Conservation (phyloP, 2,329 filamentous ascomycete species). For the Neurospora sp. region DNA sequence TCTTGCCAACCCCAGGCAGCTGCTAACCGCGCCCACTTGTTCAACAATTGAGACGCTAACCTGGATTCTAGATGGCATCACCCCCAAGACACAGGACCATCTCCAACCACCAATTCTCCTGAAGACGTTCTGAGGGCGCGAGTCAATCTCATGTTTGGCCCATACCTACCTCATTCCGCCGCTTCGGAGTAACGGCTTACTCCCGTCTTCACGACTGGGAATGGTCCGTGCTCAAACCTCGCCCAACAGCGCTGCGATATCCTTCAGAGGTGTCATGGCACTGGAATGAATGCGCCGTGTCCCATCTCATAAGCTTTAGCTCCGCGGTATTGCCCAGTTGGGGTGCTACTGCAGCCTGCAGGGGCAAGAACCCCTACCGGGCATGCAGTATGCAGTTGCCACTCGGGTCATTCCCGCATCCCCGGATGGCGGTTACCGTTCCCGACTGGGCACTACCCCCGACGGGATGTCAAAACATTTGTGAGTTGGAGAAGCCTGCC, state of each 20-base stretch:
- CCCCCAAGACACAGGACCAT: background rate
- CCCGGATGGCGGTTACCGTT: background rate
- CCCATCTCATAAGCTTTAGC: background rate
- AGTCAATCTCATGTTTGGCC: background rate
- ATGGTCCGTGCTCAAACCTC: background rate
- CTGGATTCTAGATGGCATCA: background rate
- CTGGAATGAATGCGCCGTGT: background rate
- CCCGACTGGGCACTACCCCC: background rate
- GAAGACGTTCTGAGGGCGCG: background rate
- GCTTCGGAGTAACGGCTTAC: background rate
- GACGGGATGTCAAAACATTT: background rate
- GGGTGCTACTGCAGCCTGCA: background rate
- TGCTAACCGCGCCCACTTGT: background rate
- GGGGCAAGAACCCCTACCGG: background rate
- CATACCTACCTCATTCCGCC: background rate
- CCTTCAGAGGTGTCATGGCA: background rate
- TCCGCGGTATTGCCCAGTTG: background rate
- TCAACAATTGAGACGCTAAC: background rate
- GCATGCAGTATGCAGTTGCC: background rate
- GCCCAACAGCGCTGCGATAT: background rate
- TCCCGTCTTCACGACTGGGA: background rate
- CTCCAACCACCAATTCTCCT: background rate
- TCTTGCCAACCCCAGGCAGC: background rate
- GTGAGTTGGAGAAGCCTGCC: background rate
- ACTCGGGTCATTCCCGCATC: background rate